Conservation (phyloP, 73 alveolate species). For the Breviolum minutum region DNA sequence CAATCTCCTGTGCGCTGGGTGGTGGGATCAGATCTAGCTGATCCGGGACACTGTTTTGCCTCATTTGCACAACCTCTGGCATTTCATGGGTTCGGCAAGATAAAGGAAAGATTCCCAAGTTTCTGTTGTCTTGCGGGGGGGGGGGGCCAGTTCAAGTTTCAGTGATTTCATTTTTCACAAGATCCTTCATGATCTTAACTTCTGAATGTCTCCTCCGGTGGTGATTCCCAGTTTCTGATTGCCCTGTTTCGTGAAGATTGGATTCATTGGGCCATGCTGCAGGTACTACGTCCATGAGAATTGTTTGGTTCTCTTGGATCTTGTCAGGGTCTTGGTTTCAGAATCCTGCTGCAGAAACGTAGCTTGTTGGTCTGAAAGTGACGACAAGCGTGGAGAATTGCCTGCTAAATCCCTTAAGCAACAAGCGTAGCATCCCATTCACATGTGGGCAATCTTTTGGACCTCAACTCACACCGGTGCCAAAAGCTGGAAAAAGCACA, state of each 20-base stretch:
- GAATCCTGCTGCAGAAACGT: no score
- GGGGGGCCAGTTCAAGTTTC: no score
- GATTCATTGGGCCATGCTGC: not conserved
- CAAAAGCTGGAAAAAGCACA: not conserved
- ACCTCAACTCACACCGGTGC: not conserved
- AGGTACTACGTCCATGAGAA: conserved; percentile 94
- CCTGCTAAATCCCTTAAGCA: not conserved
- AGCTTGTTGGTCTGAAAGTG: not conserved
- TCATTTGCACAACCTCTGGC: no score
- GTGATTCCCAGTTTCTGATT: no score
- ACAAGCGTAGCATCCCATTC: not conserved
- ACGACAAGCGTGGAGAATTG: not conserved
- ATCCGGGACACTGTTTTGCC: not conserved
- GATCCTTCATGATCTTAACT: not conserved
- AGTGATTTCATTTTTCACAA: not conserved
- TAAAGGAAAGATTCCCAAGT: not conserved
- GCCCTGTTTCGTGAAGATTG: no score
- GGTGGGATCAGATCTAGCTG: no score
- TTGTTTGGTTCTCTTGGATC: conserved; percentile 78
- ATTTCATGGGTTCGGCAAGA: not conserved
- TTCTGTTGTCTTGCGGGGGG: no score
- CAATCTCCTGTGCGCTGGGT: conserved; percentile 47
- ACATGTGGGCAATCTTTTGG: not conserved
- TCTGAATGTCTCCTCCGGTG: no score
- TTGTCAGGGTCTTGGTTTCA: not conserved